Base-by-base conservation (phyloP, 805 yeast genomes). In the Dipodascus geniculatus region DNA sequence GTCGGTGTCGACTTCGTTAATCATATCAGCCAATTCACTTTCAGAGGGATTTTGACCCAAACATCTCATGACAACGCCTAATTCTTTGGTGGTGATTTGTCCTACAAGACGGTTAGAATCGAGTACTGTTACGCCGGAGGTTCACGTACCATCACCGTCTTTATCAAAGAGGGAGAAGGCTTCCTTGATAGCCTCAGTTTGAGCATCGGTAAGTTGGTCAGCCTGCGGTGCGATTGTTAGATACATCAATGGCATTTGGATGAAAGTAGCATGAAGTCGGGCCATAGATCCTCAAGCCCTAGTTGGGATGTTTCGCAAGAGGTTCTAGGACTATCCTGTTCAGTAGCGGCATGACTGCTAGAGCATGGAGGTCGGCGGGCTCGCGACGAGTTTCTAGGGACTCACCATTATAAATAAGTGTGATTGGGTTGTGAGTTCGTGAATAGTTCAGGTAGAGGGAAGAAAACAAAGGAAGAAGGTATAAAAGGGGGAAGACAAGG, bases 61-160 rank as follows among this genome's bases (percentile, higher is more conserved):
- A n/a, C 97, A 87, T 74, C 99, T 85, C 99, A 93, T 93, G 52
- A 93, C 99, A 2, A 96, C 89, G 60, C 98, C 97, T 61, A 93
- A 78, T 73, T 93, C 99, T 65, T 87, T 80, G 62, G 96, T 87
- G 55, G 96, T 88, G 74, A 93, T 93, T 67, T 88, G 87, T 50
- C 68, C 68, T 59, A 23, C 3, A 28, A n/a, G 20, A 4, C 4
- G 8, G 44, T 38, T 38, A 38, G 44, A 11, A 35, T 20, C 24
- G 48, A 48, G 23, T 50, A 14, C 16, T 3, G 28, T 19, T 8
- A 23, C n/a, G n/a, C 16, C 2, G 17, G 19, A 22, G 11, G 19
- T 2, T 14, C n/a, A 9, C 28, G 17, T 65, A 8, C 99, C 99
- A 71, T 90, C 97, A 66, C 90, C 85, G 69, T 93, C 96, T 70